Evolutionary conservation across 2,329 filamentous ascomycete genomes (phyloP).

Genomic region (Aspergillus fumigatiaffinis): DNA sequence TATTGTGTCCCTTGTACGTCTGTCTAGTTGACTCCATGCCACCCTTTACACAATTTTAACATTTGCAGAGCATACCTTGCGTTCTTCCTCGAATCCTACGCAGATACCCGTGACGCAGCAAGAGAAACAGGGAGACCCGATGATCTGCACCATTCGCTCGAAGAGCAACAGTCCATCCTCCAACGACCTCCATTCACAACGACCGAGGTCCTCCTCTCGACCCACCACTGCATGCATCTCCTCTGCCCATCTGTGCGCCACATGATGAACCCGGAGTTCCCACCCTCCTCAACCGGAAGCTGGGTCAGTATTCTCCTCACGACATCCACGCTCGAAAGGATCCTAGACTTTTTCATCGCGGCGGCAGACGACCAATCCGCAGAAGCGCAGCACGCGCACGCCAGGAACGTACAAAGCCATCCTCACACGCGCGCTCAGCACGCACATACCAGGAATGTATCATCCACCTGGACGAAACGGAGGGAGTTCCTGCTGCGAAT

Average conservation of each 20-base stretch:
- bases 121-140: neutral
- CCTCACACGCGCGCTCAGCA: neutral
- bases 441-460: neutral
- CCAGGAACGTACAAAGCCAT: neutral
- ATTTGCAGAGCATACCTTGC: slow-evolving; percentile 19
- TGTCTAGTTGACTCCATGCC: neutral
- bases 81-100: slow-evolving; percentile 23
- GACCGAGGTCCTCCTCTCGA: no score
- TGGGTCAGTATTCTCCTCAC: slow-evolving; percentile 26
- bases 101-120: slow-evolving; percentile 2
- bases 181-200: slow-evolving; percentile 12
- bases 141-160: slow-evolving; percentile 1
- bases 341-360: slow-evolving; percentile 20
- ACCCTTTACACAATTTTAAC: neutral
- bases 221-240: no score
- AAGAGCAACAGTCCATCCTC: slow-evolving; percentile 19
- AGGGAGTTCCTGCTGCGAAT: slow-evolving; percentile 25
- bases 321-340: slow-evolving; percentile 22
- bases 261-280: slow-evolving; percentile 24
- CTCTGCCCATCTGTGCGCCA: slow-evolving; percentile 11
- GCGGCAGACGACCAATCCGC: slow-evolving; percentile 15
- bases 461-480: slow-evolving; percentile 18
- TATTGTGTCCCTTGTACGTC: slow-evolving; percentile 19
- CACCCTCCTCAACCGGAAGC: slow-evolving; percentile 16
- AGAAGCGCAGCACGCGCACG: neutral